Base-by-base conservation (phyloP, 495 filamentous ascomycete species). In the Xylaria sp. region DNA sequence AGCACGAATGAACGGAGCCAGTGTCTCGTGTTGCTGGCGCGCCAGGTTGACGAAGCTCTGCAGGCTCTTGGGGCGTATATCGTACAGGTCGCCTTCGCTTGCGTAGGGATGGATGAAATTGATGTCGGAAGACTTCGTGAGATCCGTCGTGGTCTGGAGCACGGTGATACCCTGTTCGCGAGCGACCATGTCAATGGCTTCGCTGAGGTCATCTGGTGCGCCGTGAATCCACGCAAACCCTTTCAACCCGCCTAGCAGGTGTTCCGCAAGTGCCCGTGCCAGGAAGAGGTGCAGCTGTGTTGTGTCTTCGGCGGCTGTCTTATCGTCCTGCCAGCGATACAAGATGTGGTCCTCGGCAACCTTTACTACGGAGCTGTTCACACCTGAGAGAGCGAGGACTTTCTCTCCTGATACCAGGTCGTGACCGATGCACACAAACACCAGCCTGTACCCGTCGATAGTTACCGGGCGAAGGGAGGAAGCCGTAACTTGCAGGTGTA, bases 81-180 rank as follows among this genome's bases (percentile, higher is more conserved):
- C 29, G 17, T 55, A 26, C 26, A 55, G 26, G 17, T 55, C 52
- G 29, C 29, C 52, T 15, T 55, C 52, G 3, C 52, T 17, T 6
- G 29, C 21, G 52, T 55, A 55, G 4, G 52, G 52, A 17, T 55
- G 52, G 52, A 55, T 31, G 52, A 55, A 55, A 55, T 31, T 15
- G 21, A 12, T 21, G 26, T 19, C 26, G 11, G 52, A 55, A 14
- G 24, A 5, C 29, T 17, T 55, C 29, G 52, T 11, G 24, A 26
- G 14, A 55, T 55, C 52, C 9, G 52, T 31, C 52, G 52, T 55
- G 52, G 24, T 55, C 4, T 55, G 52, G 24, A 29, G 15, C 21
- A 55, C 14, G 26, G 52, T 26, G 6, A 55, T 12, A 17, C 52
- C 52, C 26, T 55, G 52, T 11, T 55, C 52, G 24, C 52, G 52